Evolutionary conservation across 176 grass and related monocot genomes (phyloP), one percentile per base, ranked within the genome.

Genomic region (Paspalum notatum): DNA sequence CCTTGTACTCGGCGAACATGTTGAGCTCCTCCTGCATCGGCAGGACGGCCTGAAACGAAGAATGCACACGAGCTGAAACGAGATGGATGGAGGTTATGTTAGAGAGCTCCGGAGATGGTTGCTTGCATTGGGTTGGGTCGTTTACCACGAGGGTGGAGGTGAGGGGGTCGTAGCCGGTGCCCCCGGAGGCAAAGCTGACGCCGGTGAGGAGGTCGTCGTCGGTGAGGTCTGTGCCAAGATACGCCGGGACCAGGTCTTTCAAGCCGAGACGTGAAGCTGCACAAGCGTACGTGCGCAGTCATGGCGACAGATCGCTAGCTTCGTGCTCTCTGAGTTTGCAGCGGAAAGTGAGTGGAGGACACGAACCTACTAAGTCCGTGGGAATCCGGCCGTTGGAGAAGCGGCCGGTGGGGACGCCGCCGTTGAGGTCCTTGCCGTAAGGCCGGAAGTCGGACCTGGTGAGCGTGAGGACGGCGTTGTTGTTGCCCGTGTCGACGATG

Each of bases 401-500:
- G 72, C 90, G 87, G 44, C 86, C 90, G 21, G 90, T 86, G 71
- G 90, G 78, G 17, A 26, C 62, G 75, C 87, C 86, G 45, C 68
- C 90, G 71, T 57, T 48, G 86, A 92, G 84, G 63, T 89, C 82
- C 56, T 79, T 44, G 64, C 86, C 86, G 51, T 92, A 92, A 1
- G 90, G 82, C 22, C 66, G 42, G 82, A 89, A 92, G 68, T 92
- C 47, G 52, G 78, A 20, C 68, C 25, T 89, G 60, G 72, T 78
- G 69, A 86, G 44, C 64, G 90, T 89, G 32, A 61, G 59, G 18
- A 89, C 7, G 18, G 27, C 78, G 72, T 92, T 89, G 86, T 92
- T 92, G 83, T 92, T 92, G 60, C 90, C 90, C 18, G 90, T 70
- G 70, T 92, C 86, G 38, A 92, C 78, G 61, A 92, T 80, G 45